A percentile compares a stretch with the other conserved stretches of the same genome.
phyloP scores from a whole-genome alignment of 345 rosid species.

The Gossypium herbaceum region DNA sequence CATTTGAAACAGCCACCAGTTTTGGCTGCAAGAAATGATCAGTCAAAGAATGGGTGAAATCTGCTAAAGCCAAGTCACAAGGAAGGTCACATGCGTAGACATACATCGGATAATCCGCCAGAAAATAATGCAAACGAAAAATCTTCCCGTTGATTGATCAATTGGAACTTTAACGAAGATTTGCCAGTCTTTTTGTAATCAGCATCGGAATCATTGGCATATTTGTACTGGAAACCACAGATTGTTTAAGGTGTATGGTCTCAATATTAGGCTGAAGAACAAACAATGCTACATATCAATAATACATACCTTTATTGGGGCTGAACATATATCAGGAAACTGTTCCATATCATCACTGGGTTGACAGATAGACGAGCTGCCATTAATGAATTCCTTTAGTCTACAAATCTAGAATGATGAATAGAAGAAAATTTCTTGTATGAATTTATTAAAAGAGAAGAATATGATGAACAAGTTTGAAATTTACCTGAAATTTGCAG shows the following conservation, averaged over 20 bases:
- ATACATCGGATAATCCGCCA: neutral
- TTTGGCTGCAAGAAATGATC: conserved; percentile 5
- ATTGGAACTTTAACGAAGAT: neutral
- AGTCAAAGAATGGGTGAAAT: neutral
- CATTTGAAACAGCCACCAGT: conserved; percentile 1
- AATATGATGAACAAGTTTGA: neutral
- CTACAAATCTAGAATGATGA: conserved; percentile 7
- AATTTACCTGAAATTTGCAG: neutral
- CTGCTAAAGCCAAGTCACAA: neutral
- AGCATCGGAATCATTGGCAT: conserved; percentile 4
- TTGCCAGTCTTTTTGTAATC: neutral
- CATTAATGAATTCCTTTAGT: neutral
- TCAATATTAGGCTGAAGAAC: neutral
- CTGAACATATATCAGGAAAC: conserved; percentile 48
- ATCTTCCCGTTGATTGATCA: conserved; percentile 1
- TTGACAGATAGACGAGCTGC: conserved; percentile 47
- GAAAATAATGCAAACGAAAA: conserved; percentile 2
- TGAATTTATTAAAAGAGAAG: neutral
- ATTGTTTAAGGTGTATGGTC: neutral
- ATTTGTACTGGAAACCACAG: neutral
- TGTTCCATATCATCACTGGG: conserved; percentile 35
- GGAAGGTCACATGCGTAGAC: neutral
- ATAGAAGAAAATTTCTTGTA: neutral
- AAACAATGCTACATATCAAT: neutral
- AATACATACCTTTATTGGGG: conserved; percentile 37